Base-by-base conservation (phyloP, 1,139 yeast genomes). In the Debaryomyces robertsiae region DNA sequence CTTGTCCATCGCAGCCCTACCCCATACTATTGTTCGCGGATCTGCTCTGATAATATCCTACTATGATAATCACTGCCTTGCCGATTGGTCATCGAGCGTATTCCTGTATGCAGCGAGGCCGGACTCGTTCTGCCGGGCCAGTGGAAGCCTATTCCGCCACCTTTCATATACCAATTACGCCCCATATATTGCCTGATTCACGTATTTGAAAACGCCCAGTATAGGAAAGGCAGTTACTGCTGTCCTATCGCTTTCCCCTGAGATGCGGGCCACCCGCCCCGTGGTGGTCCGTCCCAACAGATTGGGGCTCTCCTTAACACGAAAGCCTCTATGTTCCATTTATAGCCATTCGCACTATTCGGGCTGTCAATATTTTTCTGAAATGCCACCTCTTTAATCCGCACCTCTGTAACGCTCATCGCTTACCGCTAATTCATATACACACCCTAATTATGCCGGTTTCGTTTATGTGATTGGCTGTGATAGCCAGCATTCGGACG, bases 381-480 rank as follows among this genome's bases (percentile, higher is more conserved):
- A 23, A 27, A 16, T 22, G 23, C 10, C 16, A 18, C 23, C 25
- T 30, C 11, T 24, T 7, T 25, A 25, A 25, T 14, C 30, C 15
- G 36, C 13, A 33, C 36, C 36, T 24, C 36, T 33, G 24, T 27
- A 11, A 14, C 36, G 36, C 36, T 33, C 24, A 33, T 33, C 30
- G 36, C 22, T 33, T 33, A 33, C 36, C 36, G 36, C 23, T 25
- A 11, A 33, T 10, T 15, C 30, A 29, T 18, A n/a, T 23, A 9
- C 17, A 25, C n/a, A 24, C 9, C 36, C 22, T 23, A 25, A 24
- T 9, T 2, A 6, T 6, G 15, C 6, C 4, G n/a, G 3, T 15
- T 33, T 3, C 2, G 16, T 3, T 6, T 7, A 15, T 16, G 2
- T 32, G 30, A 33, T 33, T 33, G 36, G 36, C 24, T 25, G n/a